Evolutionary conservation across 75 land plant species (phyloP).

Genomic region (Pinus tabuliformis): DNA sequence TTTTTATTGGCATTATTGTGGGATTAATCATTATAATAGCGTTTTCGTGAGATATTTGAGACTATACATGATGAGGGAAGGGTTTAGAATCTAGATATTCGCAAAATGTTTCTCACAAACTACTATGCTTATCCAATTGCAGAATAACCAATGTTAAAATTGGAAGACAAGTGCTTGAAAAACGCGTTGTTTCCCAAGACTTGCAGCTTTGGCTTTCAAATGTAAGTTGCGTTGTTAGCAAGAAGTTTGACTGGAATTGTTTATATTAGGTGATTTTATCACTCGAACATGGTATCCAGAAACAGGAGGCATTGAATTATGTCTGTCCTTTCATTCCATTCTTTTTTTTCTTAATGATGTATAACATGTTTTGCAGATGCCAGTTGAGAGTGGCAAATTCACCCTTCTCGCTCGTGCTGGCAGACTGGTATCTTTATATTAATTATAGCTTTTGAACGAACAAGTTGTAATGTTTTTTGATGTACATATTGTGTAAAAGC

Average conservation of each 20-base stretch:
- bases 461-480: background rate
- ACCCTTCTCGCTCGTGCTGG: conserved; percentile 96
- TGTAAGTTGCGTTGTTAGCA: conserved; percentile 39
- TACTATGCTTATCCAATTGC: conserved; percentile 1
- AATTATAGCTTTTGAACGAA: background rate
- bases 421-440: conserved; percentile 59
- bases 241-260: background rate
- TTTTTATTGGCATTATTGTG: background rate
- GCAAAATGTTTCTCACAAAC: background rate
- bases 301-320: background rate
- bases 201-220: conserved; percentile 97
- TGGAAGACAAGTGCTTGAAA: conserved; percentile 84
- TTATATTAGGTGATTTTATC: conserved; percentile 4
- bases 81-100: background rate
- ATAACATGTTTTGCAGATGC: conserved; percentile 44
- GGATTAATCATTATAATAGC: background rate
- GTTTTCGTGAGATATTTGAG: background rate
- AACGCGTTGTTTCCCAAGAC: conserved; percentile 94
- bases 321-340: background rate
- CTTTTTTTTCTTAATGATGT: background rate
- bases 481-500: conserved; percentile 1
- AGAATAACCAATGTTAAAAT: conserved; percentile 68
- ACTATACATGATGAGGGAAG: background rate
- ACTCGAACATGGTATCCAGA: background rate
- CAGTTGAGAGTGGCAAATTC: conserved; percentile 55